Base-by-base conservation (phyloP, 116 monocot genomes). In the Papilionanthe hybrid region DNA sequence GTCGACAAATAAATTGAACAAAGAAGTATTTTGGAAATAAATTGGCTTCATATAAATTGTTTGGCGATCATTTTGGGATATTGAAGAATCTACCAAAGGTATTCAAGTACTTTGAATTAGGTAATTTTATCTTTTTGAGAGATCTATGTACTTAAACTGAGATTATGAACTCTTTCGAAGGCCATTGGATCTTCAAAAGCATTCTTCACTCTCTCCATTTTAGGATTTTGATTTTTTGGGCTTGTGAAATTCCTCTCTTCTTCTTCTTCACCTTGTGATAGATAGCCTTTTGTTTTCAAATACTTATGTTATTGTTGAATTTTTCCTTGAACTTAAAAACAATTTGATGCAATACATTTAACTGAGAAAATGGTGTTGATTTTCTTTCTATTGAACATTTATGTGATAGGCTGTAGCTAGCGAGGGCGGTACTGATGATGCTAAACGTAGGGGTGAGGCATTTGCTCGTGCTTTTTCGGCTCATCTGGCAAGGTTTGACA, bases 371-470 rank as follows among this genome's bases (percentile, higher is more conserved):
- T 67, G 42, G 50, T 19, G 18, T 7, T 63, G 12, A 75, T 42
- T 79, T 77, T 30, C 29, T 78, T 53, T 55, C 25, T 77, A 45
- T 48, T 67, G 9, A 73, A 73, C 5, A 57, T 68, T 13, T 30
- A 29, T 77, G 27, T 45, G 48, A 9, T 81, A 94, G 98, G 98
- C 98, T 60, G 98, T 99, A 81, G 98, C 98, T 72, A 95, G 95
- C 88, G 98, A 99, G 93, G 98, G 98, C 72, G 93, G 95, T 86
- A 99, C 93, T 29, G 98, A 93, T 86, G 95, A 99, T 88, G 98
- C 98, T 82, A 91, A 93, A 86, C 91, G 93, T 85, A 89, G 95
- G 78, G 98, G 98, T 41, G 95, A 93, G 84, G 98, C 95, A 75
- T 99, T 99, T 91, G 98, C 99, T 60, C 86, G 83, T 87, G 99